Percentiles rank a stretch among this genome's conserved stretches.
Evolutionary conservation across 2,329 filamentous ascomycete genomes (phyloP).

Genomic region (Gaeumannomyces sp.): DNA sequence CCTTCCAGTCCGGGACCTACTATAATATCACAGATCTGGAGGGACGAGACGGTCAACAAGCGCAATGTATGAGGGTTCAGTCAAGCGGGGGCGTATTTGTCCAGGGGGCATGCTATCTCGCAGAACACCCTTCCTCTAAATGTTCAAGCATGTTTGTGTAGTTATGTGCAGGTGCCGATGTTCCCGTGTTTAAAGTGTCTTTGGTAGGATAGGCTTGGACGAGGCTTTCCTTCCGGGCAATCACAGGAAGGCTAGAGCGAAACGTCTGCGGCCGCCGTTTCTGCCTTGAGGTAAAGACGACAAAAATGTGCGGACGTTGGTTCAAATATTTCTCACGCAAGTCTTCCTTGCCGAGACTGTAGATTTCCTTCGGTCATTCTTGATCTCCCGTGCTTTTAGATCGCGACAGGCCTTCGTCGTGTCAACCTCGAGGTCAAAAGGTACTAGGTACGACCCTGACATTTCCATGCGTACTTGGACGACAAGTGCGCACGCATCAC

Average conservation of each 20-base stretch:
- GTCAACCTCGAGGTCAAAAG: too few species aligned
- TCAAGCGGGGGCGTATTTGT: neutral
- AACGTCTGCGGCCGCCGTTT: neutral
- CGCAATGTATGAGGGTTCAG: neutral
- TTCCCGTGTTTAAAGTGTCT: too few species aligned
- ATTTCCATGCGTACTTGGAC: too few species aligned
- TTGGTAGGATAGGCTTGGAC: neutral
- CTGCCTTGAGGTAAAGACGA: neutral
- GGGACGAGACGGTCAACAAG: too few species aligned
- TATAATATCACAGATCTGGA: neutral
- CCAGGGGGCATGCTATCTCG: neutral
- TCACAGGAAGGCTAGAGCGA: neutral
- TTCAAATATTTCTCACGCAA: too few species aligned
- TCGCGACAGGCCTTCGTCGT: too few species aligned
- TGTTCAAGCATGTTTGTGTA: neutral
- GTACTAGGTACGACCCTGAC: too few species aligned
- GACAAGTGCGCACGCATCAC: neutral
- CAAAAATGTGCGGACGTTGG: neutral
- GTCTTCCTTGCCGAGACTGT: too few species aligned
- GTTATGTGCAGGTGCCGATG: neutral
- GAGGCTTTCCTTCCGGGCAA: neutral
- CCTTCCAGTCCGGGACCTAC: too few species aligned
- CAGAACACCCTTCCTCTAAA: neutral
- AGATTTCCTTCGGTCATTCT: too few species aligned
- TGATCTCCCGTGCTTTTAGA: too few species aligned